Base-by-base conservation (phyloP, 2,329 filamentous ascomycete genomes). In the Colletotrichum lindemuthianum region DNA sequence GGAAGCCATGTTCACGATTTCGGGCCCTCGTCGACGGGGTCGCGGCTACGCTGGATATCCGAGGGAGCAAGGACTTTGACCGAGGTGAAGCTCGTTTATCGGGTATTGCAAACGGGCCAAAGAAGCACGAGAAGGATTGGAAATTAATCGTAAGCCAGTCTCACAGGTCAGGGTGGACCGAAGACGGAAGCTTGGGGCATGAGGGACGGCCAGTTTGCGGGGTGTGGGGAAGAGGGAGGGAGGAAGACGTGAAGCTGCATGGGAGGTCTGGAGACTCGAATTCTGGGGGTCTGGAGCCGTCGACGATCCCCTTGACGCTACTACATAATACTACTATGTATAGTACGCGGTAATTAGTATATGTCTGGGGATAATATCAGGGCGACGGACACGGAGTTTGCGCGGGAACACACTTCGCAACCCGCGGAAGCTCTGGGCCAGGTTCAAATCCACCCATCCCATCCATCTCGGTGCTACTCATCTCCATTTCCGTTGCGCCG, bases 221-320 rank as follows among this genome's bases (percentile, higher is more conserved):
- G 69, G 69, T 70, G 70, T 69, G 69, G 69, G 69, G 69, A 63
- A 63, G 60, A 65, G 65, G 61, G 65, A 24, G 70, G 68, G 69
- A 68, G 69, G 69, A 63, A 63, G 60, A 65, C 60, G 61, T 60
- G 55, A 60, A 41, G 13, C 41, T 50, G 58, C 60, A 60, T 50
- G 44, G 37, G 34, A 24, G 24, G 51, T n/a, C 15, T 47, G 45
- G 40, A 40, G 57, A 55, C 37, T 50, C 12, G 34, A 55, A 55
- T 10, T 60, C 40, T 54, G 60, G 57, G 39, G 60, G 57, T 55
- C 45, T 51, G 61, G 63, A 47, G 51, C 63, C 45, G 58, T 63
- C 15, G 63, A 63, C 52, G 63, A 57, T 57, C 51, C 5, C 45
- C 32, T 65, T 52, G 51, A 57, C 52, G 47, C 58, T 63, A 57